Base-by-base conservation (phyloP, 805 yeast genomes). In the Saccharomycopsis synnaedendra region DNA sequence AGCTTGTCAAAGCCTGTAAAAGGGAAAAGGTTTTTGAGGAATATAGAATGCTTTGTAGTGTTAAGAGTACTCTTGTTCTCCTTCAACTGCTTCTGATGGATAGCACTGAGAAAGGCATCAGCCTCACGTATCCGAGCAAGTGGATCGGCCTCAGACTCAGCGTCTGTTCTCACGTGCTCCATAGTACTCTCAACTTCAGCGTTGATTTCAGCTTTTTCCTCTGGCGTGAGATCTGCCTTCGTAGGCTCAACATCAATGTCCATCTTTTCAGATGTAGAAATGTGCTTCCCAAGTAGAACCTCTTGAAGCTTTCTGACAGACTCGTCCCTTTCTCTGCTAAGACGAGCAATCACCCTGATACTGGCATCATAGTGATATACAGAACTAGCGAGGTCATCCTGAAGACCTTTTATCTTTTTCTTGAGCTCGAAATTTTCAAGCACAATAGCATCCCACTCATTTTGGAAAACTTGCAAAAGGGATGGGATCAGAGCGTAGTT, bases 291-390 rank as follows among this genome's bases (percentile, higher is more conserved):
- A 29, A 45, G 42, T 8, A 58, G 41, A 41, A 49, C 40, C 31
- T 45, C 44, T 44, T 76, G 74, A 47, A 88, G 66, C 2, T 88
- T 87, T n/a, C 59, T 59, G 51, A 72, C 71, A 2, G 89, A 82
- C 42, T 79, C 85, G 52, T 86, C 94, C 39, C 88, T 67, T 56
- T 89, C 96, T 47, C 71, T 70, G n/a, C 82, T 67, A 1, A 86
- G 78, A 34, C 72, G 71, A 0, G 94, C 80, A 1, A 90, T 94
- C 1, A 89, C 96, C 48, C 89, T 68, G 3, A 84, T 79, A 2
- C 96, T 95, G 0, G 97, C 96, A 60, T 89, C 97, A 54, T 85
- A 85, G 58, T 81, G 82, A 57, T 87, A 89, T 39, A 88, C 65
- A 0, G 95, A 81, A 2, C 82, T 66, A 32, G 93, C 80, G 43